Percentiles rank a stretch among this genome's conserved stretches.
Evolutionary conservation across 129 eudicot species (phyloP).

Genomic region (Lonicera japonica): DNA sequence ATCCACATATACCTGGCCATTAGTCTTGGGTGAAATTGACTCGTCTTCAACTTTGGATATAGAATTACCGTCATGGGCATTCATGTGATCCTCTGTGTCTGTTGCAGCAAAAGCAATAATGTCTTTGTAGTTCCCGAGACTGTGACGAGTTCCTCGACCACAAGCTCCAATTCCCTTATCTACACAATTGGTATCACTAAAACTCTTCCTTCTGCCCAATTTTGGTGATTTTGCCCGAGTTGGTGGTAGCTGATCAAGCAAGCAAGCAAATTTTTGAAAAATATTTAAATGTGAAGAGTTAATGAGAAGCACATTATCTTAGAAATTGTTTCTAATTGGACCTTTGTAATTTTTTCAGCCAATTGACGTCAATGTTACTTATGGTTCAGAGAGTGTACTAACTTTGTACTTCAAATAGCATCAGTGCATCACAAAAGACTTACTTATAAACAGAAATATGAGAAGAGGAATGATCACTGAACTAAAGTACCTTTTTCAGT

Average conservation of each 20-base stretch:
- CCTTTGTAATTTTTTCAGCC: background rate
- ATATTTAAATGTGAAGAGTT: background rate
- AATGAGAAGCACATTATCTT: background rate
- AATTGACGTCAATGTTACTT: background rate
- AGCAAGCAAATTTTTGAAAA: background rate
- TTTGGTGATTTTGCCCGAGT: conserved; percentile 92
- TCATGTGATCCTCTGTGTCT: conserved; percentile 11
- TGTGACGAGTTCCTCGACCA: conserved; percentile 37
- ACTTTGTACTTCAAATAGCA: no score
- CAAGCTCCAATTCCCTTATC: conserved; percentile 27
- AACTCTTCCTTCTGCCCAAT: conserved; percentile 80
- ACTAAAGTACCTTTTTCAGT: conserved; percentile 57
- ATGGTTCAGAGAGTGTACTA: no score
- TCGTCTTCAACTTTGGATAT: conserved; percentile 16
- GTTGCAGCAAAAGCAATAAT: conserved; percentile 9
- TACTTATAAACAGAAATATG: background rate
- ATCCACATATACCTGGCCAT: conserved; percentile 23
- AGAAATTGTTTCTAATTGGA: background rate
- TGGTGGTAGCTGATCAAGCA: conserved; percentile 50
- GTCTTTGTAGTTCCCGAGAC: conserved; percentile 41
- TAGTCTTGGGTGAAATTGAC: conserved; percentile 17
- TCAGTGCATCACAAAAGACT: no score
- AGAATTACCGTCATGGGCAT: conserved; percentile 7
- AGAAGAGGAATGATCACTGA: no score
- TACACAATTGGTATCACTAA: conserved; percentile 42